Conservation (phyloP, 371 early-diverging fungal species). For the Basidiobolus meristosporus region DNA sequence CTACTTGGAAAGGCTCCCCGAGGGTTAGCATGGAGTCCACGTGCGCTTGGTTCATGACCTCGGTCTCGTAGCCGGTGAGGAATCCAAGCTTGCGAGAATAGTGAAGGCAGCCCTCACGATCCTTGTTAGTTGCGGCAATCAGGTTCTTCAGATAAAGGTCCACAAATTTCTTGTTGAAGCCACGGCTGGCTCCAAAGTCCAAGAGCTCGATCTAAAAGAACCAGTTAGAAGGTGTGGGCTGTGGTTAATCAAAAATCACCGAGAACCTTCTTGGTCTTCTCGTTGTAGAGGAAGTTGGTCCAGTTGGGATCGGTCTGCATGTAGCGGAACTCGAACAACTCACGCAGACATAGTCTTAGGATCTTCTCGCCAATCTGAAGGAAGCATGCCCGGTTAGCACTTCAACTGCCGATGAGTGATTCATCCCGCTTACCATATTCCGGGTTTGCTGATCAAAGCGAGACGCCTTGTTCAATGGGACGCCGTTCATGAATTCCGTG, state of each 20-base stretch:
- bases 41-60: constrained; percentile 76
- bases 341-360: constrained; percentile 65
- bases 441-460: constrained; percentile 38
- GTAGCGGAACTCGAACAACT: constrained; percentile 78
- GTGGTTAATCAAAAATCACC: background rate
- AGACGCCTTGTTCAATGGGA: constrained; percentile 39
- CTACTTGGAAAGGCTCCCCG: constrained; percentile 76
- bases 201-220: constrained; percentile 41
- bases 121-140: constrained; percentile 43
- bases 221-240: background rate
- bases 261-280: constrained; percentile 19
- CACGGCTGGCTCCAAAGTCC: constrained; percentile 91
- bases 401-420: background rate
- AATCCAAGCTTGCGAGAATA: constrained; percentile 73
- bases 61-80: constrained; percentile 81
- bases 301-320: constrained; percentile 99
- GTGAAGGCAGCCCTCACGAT: constrained; percentile 52
- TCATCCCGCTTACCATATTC: constrained; percentile 34
- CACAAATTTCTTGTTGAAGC: constrained; percentile 52
- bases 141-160: constrained; percentile 58
- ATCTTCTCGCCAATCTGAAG: constrained; percentile 28
- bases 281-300: constrained; percentile 89
- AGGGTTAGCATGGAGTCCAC: constrained; percentile 71
- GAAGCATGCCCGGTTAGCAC: constrained; percentile 3
- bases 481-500: constrained; percentile 60